Conservation (phyloP, 2,329 filamentous ascomycete genomes). For the Apiospora koreana region DNA sequence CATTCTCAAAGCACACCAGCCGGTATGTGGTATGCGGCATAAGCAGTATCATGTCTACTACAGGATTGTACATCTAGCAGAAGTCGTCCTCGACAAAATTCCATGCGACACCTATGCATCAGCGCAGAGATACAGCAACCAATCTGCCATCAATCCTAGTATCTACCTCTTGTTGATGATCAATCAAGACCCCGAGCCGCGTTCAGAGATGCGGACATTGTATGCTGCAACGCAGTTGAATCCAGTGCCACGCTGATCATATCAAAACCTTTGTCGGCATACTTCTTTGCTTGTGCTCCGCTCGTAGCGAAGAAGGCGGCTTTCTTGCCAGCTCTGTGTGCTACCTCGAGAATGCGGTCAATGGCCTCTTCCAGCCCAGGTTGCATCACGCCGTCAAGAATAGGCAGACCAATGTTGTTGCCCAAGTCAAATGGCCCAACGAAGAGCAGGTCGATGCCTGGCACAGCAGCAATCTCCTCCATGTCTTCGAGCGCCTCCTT, state of each 20-base stretch:
- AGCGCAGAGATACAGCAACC: no score
- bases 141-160: no score
- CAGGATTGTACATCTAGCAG: neutral
- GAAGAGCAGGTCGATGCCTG: conserved; percentile 65
- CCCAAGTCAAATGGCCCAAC: conserved; percentile 68
- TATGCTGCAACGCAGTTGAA: conserved; percentile 49
- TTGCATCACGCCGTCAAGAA: conserved; percentile 60
- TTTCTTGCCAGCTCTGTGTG: conserved; percentile 65
- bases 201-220: conserved; percentile 47
- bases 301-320: conserved; percentile 60
- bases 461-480: conserved; percentile 61
- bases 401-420: conserved; percentile 63
- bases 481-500: conserved; percentile 60
- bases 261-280: conserved; percentile 59
- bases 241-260: conserved; percentile 63
- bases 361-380: conserved; percentile 62
- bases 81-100: no score
- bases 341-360: conserved; percentile 56
- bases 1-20: no score
- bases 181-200: conserved; percentile 44
- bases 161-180: conserved; percentile 40
- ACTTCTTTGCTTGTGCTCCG: conserved; percentile 56
- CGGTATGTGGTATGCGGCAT: no score
- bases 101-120: no score
- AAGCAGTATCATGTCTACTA: neutral